phyloP scores from a whole-genome alignment of 2,329 filamentous ascomycete species.

The Hypoxylon sp. region DNA sequence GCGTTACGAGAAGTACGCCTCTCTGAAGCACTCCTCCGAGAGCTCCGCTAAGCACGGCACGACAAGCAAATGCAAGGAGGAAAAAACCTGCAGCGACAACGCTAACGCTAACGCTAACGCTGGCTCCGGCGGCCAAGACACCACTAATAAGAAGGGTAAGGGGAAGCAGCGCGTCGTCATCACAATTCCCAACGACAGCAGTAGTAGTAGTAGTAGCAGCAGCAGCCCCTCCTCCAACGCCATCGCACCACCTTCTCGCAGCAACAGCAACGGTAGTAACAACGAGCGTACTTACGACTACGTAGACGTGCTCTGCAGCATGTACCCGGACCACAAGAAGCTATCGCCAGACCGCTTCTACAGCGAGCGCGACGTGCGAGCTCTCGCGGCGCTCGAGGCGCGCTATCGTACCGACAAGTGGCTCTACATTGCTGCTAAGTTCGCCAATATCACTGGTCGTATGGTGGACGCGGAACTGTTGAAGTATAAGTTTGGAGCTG shows the following conservation, averaged over 20 bases:
- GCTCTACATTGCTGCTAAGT: conserved; percentile 49
- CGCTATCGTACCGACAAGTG: conserved; percentile 49
- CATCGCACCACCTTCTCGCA: neutral
- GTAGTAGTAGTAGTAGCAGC: neutral
- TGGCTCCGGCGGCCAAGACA: too few species aligned
- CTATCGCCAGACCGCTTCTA: conserved; percentile 46
- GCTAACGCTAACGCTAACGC: too few species aligned
- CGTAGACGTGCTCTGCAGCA: neutral
- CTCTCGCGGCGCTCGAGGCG: conserved; percentile 49
- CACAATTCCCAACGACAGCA: neutral
- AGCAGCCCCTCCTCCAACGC: neutral
- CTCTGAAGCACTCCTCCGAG: conserved; percentile 4
- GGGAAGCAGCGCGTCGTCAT: neutral
- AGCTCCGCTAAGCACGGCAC: too few species aligned
- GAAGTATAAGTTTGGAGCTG: conserved; percentile 48
- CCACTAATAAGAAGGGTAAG: neutral
- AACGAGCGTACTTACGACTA: neutral
- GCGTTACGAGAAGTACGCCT: too few species aligned
- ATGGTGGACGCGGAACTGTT: conserved; percentile 47
- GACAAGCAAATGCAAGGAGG: too few species aligned
- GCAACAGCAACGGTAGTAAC: neutral
- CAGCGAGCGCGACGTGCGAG: conserved; percentile 48
- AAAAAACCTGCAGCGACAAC: too few species aligned
- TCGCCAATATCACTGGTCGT: conserved; percentile 51
- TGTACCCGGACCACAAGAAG: neutral